Evolutionary conservation across 257 asterid genomes (phyloP).

Genomic region (Gynochthodes officinalis): DNA sequence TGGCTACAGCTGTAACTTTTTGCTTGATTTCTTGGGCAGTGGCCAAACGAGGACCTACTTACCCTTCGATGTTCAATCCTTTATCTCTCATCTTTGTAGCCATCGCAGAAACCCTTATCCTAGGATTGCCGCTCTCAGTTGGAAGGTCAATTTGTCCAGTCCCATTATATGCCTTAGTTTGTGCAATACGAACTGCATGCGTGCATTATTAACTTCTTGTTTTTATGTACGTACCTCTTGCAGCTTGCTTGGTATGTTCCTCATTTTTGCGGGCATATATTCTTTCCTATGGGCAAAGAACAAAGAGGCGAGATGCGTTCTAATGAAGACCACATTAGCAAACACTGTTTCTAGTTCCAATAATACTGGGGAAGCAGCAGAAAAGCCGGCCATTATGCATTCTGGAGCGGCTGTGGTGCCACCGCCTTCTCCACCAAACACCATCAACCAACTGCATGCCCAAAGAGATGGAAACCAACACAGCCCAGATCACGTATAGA

Average conservation of each 20-base stretch:
- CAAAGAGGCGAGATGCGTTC: constrained; percentile 21
- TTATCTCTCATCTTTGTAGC: constrained; percentile 43
- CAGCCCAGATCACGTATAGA: too few relatives aligned
- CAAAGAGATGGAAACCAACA: background rate
- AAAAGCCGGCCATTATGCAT: too few relatives aligned
- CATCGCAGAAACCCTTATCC: constrained; percentile 38
- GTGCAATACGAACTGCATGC: too few relatives aligned
- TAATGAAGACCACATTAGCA: too few relatives aligned
- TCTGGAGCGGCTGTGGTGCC: background rate
- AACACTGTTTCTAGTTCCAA: too few relatives aligned
- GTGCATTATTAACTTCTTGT: too few relatives aligned
- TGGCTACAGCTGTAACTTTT: constrained; percentile 54
- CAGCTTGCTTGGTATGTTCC: constrained; percentile 55
- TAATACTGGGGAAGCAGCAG: too few relatives aligned
- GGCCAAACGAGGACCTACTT: constrained; percentile 53
- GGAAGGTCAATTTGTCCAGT: constrained; percentile 38
- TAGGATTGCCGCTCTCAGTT: constrained; percentile 25
- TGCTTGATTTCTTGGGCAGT: constrained; percentile 49
- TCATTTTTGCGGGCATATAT: constrained; percentile 52
- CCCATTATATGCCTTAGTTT: too few relatives aligned
- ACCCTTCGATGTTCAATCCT: constrained; percentile 75
- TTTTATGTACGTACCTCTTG: too few relatives aligned
- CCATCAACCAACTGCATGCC: background rate
- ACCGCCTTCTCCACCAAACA: background rate
- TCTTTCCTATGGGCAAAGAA: constrained; percentile 49